Evolutionary conservation across 1,139 yeast genomes (phyloP), one percentile per base, ranked within the genome.

Genomic region (Yamadazyma epiphylla): DNA sequence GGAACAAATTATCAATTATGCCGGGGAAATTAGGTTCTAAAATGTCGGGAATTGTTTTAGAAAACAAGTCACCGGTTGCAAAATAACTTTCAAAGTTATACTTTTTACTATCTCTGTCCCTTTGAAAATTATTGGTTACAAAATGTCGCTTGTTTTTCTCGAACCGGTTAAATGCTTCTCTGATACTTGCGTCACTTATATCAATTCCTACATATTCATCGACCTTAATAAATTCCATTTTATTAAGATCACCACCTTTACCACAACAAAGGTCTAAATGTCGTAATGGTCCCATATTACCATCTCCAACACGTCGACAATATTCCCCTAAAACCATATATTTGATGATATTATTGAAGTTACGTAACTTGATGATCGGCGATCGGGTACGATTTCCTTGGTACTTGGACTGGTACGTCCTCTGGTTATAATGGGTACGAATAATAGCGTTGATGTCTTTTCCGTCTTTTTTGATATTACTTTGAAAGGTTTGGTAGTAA

Each of bases 201-300:
- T 91, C 99, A 23, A 91, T 71, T 1, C 98, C 98, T 31, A 89
- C 77, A 44, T 84, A 84, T 35, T 88, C 91, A 19, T 76, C 72
- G 3, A 86, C 74, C 9, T 74, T 66, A 2, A 86, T 82, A 46
- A 77, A 77, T 33, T 80, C 85, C 79, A 95, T 89, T 56, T 91
- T 91, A 48, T 84, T 77, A 48, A 94, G 62, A 59, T 91, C 99
- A 13, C 99, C 99, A 27, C 99, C 99, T 55, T 91, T 94, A 11
- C 99, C 99, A 58, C 98, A 91, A 14, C 96, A 96, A 33, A 91
- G 58, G 50, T 91, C 99, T 23, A 91, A 62, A 1, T 84, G 45
- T 9, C 62, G 54, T 13, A 58, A 53, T 1, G 66, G 62, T 1
- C 43, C 46, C n/a, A n/a, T n/a, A 5, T 45, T 86, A 11, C 70